phyloP scores from a whole-genome alignment of 2,329 filamentous ascomycete genomes.

The Tolypocladium nubicola region DNA sequence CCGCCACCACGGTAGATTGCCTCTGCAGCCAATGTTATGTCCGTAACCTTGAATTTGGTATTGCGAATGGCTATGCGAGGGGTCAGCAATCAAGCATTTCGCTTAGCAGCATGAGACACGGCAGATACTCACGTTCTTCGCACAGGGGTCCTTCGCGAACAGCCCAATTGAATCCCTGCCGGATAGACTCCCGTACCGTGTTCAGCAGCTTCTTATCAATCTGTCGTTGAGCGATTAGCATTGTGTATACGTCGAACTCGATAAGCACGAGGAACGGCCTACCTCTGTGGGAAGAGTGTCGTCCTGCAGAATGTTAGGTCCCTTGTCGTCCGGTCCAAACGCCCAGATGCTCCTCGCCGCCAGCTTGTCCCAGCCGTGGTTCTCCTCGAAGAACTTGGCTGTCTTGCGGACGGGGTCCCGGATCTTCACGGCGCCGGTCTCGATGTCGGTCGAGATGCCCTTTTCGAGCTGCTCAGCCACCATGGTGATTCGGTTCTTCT shows the following conservation, averaged over 20 bases:
- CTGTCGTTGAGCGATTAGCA: constrained; percentile 21
- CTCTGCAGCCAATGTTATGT: constrained; percentile 75
- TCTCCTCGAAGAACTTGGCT: constrained; percentile 94
- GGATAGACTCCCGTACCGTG: constrained; percentile 82
- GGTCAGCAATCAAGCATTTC: not conserved
- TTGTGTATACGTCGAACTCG: not conserved
- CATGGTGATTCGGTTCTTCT: constrained; percentile 99
- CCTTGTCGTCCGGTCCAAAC: constrained; percentile 90
- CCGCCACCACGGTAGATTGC: constrained; percentile 92
- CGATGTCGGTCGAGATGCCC: constrained; percentile 90
- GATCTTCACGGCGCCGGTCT: constrained; percentile 81
- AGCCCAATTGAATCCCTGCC: constrained; percentile 95
- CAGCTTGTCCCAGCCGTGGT: constrained; percentile 92
- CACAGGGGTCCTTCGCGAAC: constrained; percentile 90
- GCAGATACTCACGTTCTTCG: constrained; percentile 71
- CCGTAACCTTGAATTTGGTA: constrained; percentile 93
- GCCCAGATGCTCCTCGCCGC: constrained; percentile 96
- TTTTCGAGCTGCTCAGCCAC: constrained; percentile 92
- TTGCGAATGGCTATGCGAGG: constrained; percentile 71
- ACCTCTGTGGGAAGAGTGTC: constrained; percentile 87
- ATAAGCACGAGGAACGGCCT: constrained; percentile 3
- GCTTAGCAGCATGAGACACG: too few relatives aligned
- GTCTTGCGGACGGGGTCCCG: constrained; percentile 87
- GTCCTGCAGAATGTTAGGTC: constrained; percentile 92
- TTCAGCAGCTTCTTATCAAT: constrained; percentile 87